These are phyloP conservation scores for Quercus phellos DNA, from an alignment of 331 rosid species.

Conservation along the genomic window DNA sequence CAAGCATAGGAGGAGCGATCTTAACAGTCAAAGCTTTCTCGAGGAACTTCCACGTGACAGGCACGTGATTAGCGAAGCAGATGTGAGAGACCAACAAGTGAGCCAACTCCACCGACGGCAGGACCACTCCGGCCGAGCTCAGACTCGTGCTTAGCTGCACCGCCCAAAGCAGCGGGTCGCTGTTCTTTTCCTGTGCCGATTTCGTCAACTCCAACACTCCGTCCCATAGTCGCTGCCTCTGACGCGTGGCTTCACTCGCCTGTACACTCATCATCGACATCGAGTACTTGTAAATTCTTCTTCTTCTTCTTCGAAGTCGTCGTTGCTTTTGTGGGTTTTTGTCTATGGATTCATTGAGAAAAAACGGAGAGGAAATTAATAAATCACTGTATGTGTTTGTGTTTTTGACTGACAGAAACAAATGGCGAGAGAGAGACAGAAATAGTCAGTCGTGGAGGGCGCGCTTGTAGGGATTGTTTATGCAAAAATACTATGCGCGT, in stretches of 20 bases:
- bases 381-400: too few species aligned
- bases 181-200: slow-evolving; percentile 64
- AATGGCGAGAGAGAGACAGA: too few species aligned
- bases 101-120: slow-evolving; percentile 75
- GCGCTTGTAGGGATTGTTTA: too few species aligned
- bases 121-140: slow-evolving; percentile 39
- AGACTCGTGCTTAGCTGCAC: slow-evolving; percentile 47
- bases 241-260: neutral
- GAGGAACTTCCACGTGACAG: slow-evolving; percentile 77
- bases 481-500: too few species aligned
- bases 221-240: slow-evolving; percentile 50
- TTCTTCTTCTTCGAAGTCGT: neutral
- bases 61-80: slow-evolving; percentile 75
- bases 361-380: too few species aligned
- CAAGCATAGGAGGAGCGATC: slow-evolving; percentile 70
- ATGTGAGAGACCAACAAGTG: slow-evolving; percentile 65
- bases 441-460: too few species aligned
- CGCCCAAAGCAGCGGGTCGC: slow-evolving; percentile 70
- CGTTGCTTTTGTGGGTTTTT: too few species aligned
- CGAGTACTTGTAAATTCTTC: neutral
- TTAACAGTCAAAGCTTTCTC: slow-evolving; percentile 61
- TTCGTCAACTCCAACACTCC: slow-evolving; percentile 60
- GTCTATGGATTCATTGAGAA: too few species aligned
- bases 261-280: slow-evolving; percentile 28
- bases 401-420: too few species aligned